phyloP scores from a whole-genome alignment of 441 rosid genomes.

The Daphne laureola region DNA sequence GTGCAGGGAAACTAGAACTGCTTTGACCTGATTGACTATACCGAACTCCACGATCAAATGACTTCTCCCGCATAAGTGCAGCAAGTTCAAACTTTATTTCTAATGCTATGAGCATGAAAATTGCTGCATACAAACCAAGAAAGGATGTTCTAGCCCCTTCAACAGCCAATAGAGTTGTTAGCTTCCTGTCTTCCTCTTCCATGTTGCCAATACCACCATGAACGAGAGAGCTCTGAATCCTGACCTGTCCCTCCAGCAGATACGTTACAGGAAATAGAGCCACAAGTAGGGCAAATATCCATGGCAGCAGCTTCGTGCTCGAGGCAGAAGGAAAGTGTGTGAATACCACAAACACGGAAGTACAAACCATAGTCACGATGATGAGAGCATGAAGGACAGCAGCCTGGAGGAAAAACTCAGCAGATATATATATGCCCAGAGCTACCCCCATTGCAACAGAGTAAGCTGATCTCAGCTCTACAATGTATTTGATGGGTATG shows the following conservation, averaged over 20 bases:
- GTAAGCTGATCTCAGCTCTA: constrained; percentile 76
- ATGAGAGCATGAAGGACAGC: constrained; percentile 79
- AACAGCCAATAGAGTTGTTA: constrained; percentile 74
- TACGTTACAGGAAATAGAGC: constrained; percentile 96
- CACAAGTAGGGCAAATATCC: constrained; percentile 93
- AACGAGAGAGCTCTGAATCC: constrained; percentile 57
- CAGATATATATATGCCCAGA: constrained; percentile 90
- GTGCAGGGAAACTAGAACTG: constrained; percentile 45
- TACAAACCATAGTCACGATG: constrained; percentile 75
- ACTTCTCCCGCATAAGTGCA: constrained; percentile 82
- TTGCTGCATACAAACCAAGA: constrained; percentile 91
- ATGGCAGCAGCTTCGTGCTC: constrained; percentile 92
- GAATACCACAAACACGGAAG: constrained; percentile 85
- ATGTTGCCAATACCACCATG: constrained; percentile 44
- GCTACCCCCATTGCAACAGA: constrained; percentile 81
- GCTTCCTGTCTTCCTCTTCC: constrained; percentile 74
- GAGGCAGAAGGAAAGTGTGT: constrained; percentile 97
- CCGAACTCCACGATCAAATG: constrained; percentile 58
- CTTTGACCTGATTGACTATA: constrained; percentile 49
- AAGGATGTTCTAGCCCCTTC: constrained; percentile 98
- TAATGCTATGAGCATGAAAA: constrained; percentile 94
- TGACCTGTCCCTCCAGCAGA: constrained; percentile 90
- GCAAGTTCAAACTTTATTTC: constrained; percentile 91
- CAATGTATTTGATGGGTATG: constrained; percentile 80
- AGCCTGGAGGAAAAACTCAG: constrained; percentile 95